Evolutionary conservation across 306 rosid genomes (phyloP).

Genomic region (Corylus avellana): DNA sequence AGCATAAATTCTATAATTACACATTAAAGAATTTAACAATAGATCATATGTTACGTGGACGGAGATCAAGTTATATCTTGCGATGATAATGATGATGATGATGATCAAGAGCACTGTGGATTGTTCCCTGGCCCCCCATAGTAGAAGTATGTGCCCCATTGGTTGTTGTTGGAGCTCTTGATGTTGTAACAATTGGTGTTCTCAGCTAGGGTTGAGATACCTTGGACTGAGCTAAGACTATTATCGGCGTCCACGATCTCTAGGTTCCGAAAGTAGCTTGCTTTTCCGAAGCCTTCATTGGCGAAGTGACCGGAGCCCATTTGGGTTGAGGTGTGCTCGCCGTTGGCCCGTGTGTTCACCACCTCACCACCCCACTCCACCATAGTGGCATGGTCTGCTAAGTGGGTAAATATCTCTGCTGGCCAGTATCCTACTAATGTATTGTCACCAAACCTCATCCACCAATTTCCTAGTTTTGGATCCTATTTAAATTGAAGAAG

Average conservation of each 20-base stretch:
- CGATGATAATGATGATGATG: constrained; percentile 11
- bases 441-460: constrained; percentile 88
- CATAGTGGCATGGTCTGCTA: constrained; percentile 80
- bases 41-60: not conserved
- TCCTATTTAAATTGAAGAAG: constrained; percentile 42
- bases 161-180: constrained; percentile 56
- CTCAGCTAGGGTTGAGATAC: constrained; percentile 69
- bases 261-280: constrained; percentile 87
- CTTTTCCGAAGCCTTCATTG: constrained; percentile 78
- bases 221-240: constrained; percentile 57
- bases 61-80: not conserved
- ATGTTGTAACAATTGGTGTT: constrained; percentile 78
- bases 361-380: constrained; percentile 99
- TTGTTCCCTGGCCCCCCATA: constrained; percentile 89
- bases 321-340: constrained; percentile 81
- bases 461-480: constrained; percentile 90
- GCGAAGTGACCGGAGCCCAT: constrained; percentile 94
- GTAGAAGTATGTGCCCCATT: constrained; percentile 92
- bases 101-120: constrained; percentile 54
- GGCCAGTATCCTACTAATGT: constrained; percentile 94
- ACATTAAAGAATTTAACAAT: not conserved
- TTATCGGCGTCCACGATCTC: constrained; percentile 89
- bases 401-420: constrained; percentile 81
- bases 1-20: not conserved
- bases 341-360: constrained; percentile 67